Base-by-base conservation (phyloP, 1,284 basidiomycete species). In the Hymenochaete sp. region DNA sequence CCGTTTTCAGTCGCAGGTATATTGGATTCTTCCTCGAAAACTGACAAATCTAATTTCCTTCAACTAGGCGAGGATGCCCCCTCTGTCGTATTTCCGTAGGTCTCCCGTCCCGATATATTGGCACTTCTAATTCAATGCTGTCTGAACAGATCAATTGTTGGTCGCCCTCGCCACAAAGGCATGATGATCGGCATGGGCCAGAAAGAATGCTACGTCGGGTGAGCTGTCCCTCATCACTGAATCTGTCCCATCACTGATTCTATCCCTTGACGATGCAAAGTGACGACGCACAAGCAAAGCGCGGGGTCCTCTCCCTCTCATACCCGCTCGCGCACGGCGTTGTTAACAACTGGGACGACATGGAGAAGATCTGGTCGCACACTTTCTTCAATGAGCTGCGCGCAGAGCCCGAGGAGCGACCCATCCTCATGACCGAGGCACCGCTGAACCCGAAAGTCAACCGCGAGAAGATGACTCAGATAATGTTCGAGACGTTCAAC, bases 401-500 rank as follows among this genome's bases (percentile, higher is more conserved):
- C 71, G 85, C 80, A 49, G 77, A 76, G 7, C 78, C 79, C 19
- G 91, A 96, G 68, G 90, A 93, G 73, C 90, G 93, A 75, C 91
- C 91, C 54, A 86, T 93, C 53, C 76, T 96, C 33, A 75, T 96
- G 57, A 96, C 91, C 53, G 91, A 96, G 69, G 91, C 91, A 13
- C 90, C 70, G 10, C 78, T 92, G 54, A 95, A 93, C 75, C 90
- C 91, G 58, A 93, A 93, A 75, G 84, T 84, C 51, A 93, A 93
- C 74, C 75, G 90, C 63, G 91, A 95, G 72, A 93, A 93, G 77
- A 93, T 93, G 89, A 92, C 89, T 52, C 89, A 93, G 70, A 92
- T 93, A 75, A 93, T 93, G 88, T 95, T 95, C 67, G 90, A 95
- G 75, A 93, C 90, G 35, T 93, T 95, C 80, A 93, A 93, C 68